A percentile compares a stretch with the other conserved stretches of the same genome.
phyloP scores from a whole-genome alignment of 1,284 basidiomycete species.

The Tilletia setariae region DNA sequence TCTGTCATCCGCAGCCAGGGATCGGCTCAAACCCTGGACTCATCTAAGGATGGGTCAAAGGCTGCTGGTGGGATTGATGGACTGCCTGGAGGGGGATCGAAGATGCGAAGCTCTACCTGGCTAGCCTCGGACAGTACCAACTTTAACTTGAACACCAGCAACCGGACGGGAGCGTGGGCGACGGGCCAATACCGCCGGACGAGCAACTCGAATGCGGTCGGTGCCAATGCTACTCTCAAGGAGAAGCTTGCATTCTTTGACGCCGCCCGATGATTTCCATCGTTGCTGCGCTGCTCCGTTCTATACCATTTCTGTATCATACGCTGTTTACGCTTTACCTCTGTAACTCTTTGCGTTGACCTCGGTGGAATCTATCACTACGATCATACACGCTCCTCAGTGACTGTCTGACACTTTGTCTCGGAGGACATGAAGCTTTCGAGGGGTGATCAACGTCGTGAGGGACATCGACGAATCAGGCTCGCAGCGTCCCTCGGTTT shows the following conservation, averaged over 20 bases:
- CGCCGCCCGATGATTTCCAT: background rate
- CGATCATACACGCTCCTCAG: too few relatives aligned
- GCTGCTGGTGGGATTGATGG: background rate
- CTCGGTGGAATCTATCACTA: too few relatives aligned
- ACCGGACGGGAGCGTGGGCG: background rate
- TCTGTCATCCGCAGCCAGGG: background rate
- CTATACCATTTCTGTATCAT: too few relatives aligned
- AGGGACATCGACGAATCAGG: too few relatives aligned
- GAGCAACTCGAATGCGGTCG: slow-evolving; percentile 3
- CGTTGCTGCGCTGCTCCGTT: too few relatives aligned
- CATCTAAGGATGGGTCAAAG: too few relatives aligned
- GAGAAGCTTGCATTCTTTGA: slow-evolving; percentile 14
- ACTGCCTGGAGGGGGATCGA: background rate
- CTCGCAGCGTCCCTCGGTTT: too few relatives aligned
- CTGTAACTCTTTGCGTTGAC: too few relatives aligned
- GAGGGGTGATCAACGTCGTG: too few relatives aligned
- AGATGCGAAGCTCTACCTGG: slow-evolving; percentile 1
- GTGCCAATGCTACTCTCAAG: slow-evolving; percentile 3
- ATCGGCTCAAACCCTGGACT: background rate
- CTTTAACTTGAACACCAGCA: background rate
- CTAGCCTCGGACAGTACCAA: slow-evolving; percentile 8
- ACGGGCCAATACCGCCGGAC: background rate
- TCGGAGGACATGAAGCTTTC: too few relatives aligned
- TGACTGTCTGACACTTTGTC: too few relatives aligned
- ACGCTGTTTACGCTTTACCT: too few relatives aligned